Evolutionary conservation across 2,329 filamentous ascomycete species (phyloP).

Genomic region (Paramyrothecium roridum): DNA sequence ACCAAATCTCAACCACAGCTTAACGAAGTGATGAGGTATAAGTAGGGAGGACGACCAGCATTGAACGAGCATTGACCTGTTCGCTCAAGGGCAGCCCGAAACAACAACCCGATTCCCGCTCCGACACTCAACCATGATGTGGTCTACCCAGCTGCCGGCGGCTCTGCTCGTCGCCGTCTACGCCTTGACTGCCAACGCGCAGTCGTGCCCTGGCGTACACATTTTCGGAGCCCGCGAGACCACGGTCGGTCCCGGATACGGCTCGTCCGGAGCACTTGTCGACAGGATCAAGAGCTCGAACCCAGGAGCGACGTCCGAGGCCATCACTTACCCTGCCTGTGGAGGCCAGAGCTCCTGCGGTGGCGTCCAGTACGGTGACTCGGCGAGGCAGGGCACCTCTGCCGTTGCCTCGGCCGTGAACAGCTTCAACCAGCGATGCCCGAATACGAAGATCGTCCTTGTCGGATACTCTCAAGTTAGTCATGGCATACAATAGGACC

Average conservation of each 20-base stretch:
- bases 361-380: slow-evolving; percentile 56
- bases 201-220: slow-evolving; percentile 37
- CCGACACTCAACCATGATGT: not conserved
- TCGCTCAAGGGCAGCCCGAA: too few relatives aligned
- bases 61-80: too few relatives aligned
- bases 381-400: slow-evolving; percentile 52
- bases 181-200: slow-evolving; percentile 5
- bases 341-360: slow-evolving; percentile 59
- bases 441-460: slow-evolving; percentile 54
- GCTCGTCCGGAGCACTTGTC: slow-evolving; percentile 46
- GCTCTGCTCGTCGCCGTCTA: not conserved
- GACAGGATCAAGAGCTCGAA: slow-evolving; percentile 45
- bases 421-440: slow-evolving; percentile 52
- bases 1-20: too few relatives aligned
- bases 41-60: too few relatives aligned
- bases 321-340: slow-evolving; percentile 59
- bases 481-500: not conserved
- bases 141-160: not conserved
- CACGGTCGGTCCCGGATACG: slow-evolving; percentile 48
- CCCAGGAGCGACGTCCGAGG: slow-evolving; percentile 49
- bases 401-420: slow-evolving; percentile 61
- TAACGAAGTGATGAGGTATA: too few relatives aligned
- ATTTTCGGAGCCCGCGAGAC: slow-evolving; percentile 46
- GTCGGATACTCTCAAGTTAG: slow-evolving; percentile 60
- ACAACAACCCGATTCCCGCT: too few relatives aligned